Evolutionary conservation across 768 basidiomycete species (phyloP).

Genomic region (Sarcomyxa edulis): DNA sequence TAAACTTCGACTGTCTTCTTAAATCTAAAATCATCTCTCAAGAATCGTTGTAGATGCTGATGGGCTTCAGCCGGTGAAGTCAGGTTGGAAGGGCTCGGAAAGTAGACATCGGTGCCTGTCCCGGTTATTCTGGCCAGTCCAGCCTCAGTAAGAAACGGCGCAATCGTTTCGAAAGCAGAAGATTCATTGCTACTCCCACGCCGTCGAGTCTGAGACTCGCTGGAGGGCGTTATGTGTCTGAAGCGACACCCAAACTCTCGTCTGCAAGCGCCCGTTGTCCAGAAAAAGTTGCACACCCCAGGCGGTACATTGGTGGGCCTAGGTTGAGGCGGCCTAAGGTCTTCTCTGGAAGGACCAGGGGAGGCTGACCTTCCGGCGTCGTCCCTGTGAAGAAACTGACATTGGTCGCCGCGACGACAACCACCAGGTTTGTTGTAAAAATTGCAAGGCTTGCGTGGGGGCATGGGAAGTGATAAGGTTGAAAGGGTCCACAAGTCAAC

Average conservation of each 20-base stretch:
- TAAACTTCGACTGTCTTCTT: slow-evolving; percentile 35
- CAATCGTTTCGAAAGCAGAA: slow-evolving; percentile 19
- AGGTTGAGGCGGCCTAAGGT: slow-evolving; percentile 7
- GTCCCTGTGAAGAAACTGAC: slow-evolving; percentile 25
- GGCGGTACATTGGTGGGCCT: slow-evolving; percentile 14
- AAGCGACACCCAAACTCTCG: slow-evolving; percentile 40
- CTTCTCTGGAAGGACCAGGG: slow-evolving; percentile 5
- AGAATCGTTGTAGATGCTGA: slow-evolving; percentile 34
- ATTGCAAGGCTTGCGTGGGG: slow-evolving; percentile 29
- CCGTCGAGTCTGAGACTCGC: slow-evolving; percentile 5
- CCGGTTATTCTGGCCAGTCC: slow-evolving; percentile 40
- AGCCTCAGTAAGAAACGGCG: slow-evolving; percentile 38
- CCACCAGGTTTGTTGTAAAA: slow-evolving; percentile 38
- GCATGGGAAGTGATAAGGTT: slow-evolving; percentile 10
- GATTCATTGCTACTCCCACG: slow-evolving; percentile 2
- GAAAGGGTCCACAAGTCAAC: too few species aligned
- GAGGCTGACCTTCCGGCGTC: slow-evolving; percentile 4
- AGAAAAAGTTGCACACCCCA: slow-evolving; percentile 43
- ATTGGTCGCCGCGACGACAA: slow-evolving; percentile 38
- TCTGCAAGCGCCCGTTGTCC: slow-evolving; percentile 41
- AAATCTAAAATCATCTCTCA: slow-evolving; percentile 40
- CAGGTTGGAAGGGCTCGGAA: slow-evolving; percentile 22
- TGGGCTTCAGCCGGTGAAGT: slow-evolving; percentile 45
- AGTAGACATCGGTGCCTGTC: slow-evolving; percentile 38
- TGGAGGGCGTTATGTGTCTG: slow-evolving; percentile 23